phyloP scores from a whole-genome alignment of 768 basidiomycete species.

The Amanita jacksonii region DNA sequence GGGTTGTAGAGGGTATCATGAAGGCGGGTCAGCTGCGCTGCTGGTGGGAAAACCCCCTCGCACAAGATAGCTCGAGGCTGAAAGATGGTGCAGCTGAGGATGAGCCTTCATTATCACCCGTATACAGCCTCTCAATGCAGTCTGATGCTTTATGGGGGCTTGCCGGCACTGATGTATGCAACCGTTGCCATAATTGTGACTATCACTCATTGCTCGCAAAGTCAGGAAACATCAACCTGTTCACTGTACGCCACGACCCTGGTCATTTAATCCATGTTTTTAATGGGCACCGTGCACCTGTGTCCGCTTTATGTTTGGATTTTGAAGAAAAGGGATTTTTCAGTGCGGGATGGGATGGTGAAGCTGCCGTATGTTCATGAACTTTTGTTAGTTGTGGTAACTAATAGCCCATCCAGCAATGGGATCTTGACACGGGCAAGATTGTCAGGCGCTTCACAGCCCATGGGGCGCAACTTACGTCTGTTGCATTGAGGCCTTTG shows the following conservation, averaged over 20 bases:
- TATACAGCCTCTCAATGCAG: constrained; percentile 88
- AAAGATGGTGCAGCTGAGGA: constrained; percentile 29
- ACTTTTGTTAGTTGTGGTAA: constrained; percentile 5
- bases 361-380: constrained; percentile 56
- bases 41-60: constrained; percentile 82
- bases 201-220: constrained; percentile 20
- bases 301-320: constrained; percentile 77
- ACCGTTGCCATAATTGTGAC: constrained; percentile 12
- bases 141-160: constrained; percentile 90
- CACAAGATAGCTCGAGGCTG: constrained; percentile 21
- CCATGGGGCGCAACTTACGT: constrained; percentile 79
- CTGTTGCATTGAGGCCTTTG: constrained; percentile 67
- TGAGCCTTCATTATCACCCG: constrained; percentile 52
- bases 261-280: constrained; percentile 68
- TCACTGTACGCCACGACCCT: constrained; percentile 88
- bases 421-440: constrained; percentile 93
- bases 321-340: constrained; percentile 80
- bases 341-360: constrained; percentile 93
- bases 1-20: constrained; percentile 86
- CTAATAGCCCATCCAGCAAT: constrained; percentile 53
- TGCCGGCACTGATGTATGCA: constrained; percentile 74
- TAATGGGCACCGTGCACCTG: constrained; percentile 67
- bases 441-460: constrained; percentile 65
- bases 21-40: constrained; percentile 78
- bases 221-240: constrained; percentile 89